These are phyloP conservation scores for Parachaetomium inaequale DNA, from an alignment of 495 filamentous ascomycete genomes.

Conservation along the genomic window DNA sequence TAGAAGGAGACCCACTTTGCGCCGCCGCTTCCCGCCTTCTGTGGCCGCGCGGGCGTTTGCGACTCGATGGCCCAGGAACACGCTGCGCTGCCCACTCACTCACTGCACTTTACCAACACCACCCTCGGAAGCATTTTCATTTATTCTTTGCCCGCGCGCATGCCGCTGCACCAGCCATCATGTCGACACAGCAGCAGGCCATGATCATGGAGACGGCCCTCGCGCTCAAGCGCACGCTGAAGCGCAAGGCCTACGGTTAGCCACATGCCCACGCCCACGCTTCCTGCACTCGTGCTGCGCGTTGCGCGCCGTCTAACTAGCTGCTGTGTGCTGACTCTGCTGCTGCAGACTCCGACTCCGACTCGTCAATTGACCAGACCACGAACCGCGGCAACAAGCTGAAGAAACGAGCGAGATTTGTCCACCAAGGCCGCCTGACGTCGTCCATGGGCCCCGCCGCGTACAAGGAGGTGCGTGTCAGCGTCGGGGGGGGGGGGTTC, in stretches of 20 bases:
- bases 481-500: neutral
- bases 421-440: slow-evolving; percentile 71
- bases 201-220: slow-evolving; percentile 31
- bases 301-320: slow-evolving; percentile 15
- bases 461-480: slow-evolving; percentile 73
- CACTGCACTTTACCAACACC: too few relatives aligned
- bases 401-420: slow-evolving; percentile 73
- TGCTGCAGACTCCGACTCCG: slow-evolving; percentile 72
- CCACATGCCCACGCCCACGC: neutral
- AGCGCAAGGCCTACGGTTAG: slow-evolving; percentile 32
- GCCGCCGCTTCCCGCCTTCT: neutral
- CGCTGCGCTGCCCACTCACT: too few relatives aligned
- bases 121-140: neutral
- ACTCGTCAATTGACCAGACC: slow-evolving; percentile 71
- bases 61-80: too few relatives aligned
- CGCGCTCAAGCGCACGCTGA: slow-evolving; percentile 27
- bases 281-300: too few relatives aligned
- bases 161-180: slow-evolving; percentile 10
- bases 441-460: slow-evolving; percentile 64
- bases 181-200: slow-evolving; percentile 35
- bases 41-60: neutral
- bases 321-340: neutral
- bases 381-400: slow-evolving; percentile 93
- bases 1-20: neutral
- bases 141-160: neutral